Base-by-base conservation (phyloP, 805 yeast genomes). In the Kodamaea laetipori region DNA sequence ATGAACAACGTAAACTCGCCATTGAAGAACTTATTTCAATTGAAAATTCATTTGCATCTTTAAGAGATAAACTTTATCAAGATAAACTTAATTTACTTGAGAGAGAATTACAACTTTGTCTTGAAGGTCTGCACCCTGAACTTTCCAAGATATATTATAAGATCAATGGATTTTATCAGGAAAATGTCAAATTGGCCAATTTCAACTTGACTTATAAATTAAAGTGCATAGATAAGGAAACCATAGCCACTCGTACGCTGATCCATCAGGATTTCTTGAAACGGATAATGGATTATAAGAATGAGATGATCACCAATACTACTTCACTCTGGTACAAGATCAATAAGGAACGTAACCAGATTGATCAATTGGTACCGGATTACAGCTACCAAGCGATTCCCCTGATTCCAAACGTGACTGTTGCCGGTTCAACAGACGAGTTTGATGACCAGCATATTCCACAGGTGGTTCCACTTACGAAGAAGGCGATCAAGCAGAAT, bases 111-210 rank as follows among this genome's bases (percentile, higher is more conserved):
- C 84, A 84, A 55, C 78, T 92, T 76, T 90, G 98, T 66, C 68
- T 83, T 25, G 84, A 83, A 49, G 97, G 97, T 9, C 78, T 89
- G 15, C 99, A 94, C 63, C 98, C 98, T 0, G 97, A 90, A 54
- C 74, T 92, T 43, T 76, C 86, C 28, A 75, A 78, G 37, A 84
- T 86, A 42, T 80, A 85, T 60, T 76, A 76, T 53, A 80, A 81
- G 62, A 81, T 94, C 40, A 86, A 84, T 46, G 77, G 79, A 33
- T 81, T 84, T 51, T 82, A 89, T 51, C 88, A 88, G 51, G 82
- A 81, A 46, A 84, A 82, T 60, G 67, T 90, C 18, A 70, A 57
- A 44, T 52, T 65, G 44, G 73, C 76, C 36, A 67, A 71, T 47
- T 57, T 64, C 42, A 71, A 71, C 34, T 56, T 71, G 42, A 61